Evolutionary conservation across 75 land plant genomes (phyloP), one percentile per base, ranked within the genome.

Genomic region (Pinus tabuliformis): DNA sequence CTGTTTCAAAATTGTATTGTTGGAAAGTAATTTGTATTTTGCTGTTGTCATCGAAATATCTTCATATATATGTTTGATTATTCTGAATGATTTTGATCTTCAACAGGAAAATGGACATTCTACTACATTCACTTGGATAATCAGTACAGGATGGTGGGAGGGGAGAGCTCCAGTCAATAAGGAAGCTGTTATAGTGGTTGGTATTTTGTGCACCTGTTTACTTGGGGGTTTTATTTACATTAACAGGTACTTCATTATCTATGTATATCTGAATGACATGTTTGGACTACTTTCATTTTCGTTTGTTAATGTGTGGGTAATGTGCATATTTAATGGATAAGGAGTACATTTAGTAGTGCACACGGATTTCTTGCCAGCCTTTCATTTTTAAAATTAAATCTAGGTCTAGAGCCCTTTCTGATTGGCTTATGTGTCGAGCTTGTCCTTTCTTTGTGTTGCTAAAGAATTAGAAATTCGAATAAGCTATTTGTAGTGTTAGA

Each of bases 131-230:
- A 81, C 73, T 21, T 91, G 93, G 93, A 86, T 91, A 72, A 59
- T 91, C 49, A 91, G 91, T 79, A 91, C 93, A 56, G 93, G 93
- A 42, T 91, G 93, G 93, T 91, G 93, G 93, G 56, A 80, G 57
- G 73, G 71, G 26, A 77, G 80, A 26, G 93, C 93, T 16, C 89
- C 91, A 17, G 70, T 83, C 49, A 83, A 91, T 59, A 85, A 82
- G 28, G 88, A 83, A 66, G 83, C 93, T 70, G 86, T 88, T 63
- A 12, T 81, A 28, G 86, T 92, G 6, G 80, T 92, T 62, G 90
- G 93, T 28, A 52, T 88, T 24, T 66, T 92, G 58, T 90, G 91
- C 68, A 70, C 65, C 72, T 78, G 78, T 73, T 77, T 92, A 39
- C 73, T 92, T 66, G 81, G 70, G 12, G 90, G 95, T 54, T 92